These are phyloP conservation scores for Thalia dealbata DNA, from an alignment of 176 grass and related monocot species.

Conservation along the genomic window DNA sequence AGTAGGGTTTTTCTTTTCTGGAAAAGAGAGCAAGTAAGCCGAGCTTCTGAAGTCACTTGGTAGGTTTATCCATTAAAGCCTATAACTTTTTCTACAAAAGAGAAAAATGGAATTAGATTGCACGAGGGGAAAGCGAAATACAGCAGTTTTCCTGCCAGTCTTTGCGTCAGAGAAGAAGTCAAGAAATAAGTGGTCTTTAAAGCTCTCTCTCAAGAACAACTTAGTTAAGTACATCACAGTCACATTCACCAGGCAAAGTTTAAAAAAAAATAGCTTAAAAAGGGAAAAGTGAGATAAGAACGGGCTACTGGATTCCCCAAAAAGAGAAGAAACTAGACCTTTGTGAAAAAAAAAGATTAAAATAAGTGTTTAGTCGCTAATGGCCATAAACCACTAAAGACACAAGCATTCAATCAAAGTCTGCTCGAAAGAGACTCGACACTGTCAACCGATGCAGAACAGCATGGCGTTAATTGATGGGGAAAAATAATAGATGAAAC, in stretches of 20 bases:
- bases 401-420: constrained; percentile 1
- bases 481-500: not conserved
- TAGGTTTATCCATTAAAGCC: not conserved
- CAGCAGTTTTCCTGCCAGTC: not conserved
- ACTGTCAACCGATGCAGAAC: too few species aligned
- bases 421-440: not conserved
- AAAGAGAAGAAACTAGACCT: not conserved
- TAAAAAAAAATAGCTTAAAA: not conserved
- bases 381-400: not conserved
- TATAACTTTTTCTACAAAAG: not conserved
- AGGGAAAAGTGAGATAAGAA: not conserved
- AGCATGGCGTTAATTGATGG: not conserved
- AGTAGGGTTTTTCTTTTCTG: not conserved
- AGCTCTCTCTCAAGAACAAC: not conserved
- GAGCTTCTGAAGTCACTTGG: not conserved
- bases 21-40: not conserved
- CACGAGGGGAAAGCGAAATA: not conserved
- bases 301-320: not conserved
- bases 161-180: not conserved
- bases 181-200: not conserved
- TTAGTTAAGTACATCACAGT: not conserved
- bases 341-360: not conserved
- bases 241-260: not conserved
- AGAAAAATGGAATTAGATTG: not conserved
- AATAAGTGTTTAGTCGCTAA: not conserved